These are phyloP conservation scores for Eimeria falciformis DNA, from an alignment of 169 alveolate genomes.

Conservation along the genomic window DNA sequence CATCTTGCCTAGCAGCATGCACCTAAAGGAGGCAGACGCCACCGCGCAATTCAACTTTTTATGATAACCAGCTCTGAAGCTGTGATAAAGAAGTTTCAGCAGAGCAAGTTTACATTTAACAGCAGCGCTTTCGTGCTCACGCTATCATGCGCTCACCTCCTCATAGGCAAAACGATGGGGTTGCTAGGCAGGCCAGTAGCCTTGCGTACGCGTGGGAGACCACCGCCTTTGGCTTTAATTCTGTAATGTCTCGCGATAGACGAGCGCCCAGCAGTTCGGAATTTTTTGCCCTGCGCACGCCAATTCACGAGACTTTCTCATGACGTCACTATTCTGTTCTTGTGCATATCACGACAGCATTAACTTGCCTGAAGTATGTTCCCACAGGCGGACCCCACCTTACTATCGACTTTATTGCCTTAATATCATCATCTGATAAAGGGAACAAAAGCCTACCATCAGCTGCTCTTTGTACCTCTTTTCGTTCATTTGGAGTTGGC, in stretches of 20 bases:
- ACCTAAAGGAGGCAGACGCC: slow-evolving; percentile 82
- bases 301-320: too few relatives aligned
- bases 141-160: slow-evolving; percentile 81
- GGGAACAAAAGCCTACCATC: slow-evolving; percentile 18
- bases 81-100: background rate
- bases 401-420: too few relatives aligned
- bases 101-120: background rate
- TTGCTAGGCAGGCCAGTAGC: slow-evolving; percentile 85
- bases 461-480: slow-evolving; percentile 38
- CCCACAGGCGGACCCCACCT: too few relatives aligned
- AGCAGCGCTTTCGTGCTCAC: background rate
- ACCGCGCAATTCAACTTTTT: background rate
- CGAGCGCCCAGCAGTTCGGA: slow-evolving; percentile 83
- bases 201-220: slow-evolving; percentile 83
- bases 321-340: too few relatives aligned
- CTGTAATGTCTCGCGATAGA: slow-evolving; percentile 85
- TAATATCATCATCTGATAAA: too few relatives aligned
- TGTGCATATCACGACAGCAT: too few relatives aligned
- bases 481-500: slow-evolving; percentile 19
- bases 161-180: slow-evolving; percentile 84
- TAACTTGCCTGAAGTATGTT: too few relatives aligned
- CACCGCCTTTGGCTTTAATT: slow-evolving; percentile 87
- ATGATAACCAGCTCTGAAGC: background rate
- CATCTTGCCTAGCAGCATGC: slow-evolving; percentile 91
- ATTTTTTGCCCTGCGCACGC: slow-evolving; percentile 84